phyloP scores from a whole-genome alignment of 1,284 basidiomycete genomes.

The Cutaneotrichosporon spelunceum region DNA sequence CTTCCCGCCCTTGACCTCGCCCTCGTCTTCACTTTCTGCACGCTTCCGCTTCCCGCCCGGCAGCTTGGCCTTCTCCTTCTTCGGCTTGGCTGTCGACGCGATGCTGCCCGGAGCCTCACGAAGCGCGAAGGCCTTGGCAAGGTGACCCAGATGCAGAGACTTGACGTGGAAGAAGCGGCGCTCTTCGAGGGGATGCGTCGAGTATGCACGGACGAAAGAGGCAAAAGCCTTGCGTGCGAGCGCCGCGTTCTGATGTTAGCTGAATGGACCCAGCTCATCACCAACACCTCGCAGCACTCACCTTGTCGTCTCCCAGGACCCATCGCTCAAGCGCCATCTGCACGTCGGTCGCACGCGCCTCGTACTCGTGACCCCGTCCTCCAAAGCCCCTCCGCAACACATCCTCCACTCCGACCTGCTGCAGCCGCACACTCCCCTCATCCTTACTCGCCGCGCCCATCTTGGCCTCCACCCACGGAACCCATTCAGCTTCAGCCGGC shows the following conservation, averaged over 20 bases:
- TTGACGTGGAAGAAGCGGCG: conserved; percentile 95
- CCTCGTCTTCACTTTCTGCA: conserved; percentile 51
- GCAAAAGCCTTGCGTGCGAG: conserved; percentile 82
- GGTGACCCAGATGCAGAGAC: conserved; percentile 88
- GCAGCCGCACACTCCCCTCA: conserved; percentile 56
- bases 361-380: conserved; percentile 72
- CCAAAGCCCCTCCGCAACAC: conserved; percentile 81
- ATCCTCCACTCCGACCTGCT: conserved; percentile 64
- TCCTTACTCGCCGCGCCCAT: conserved; percentile 57
- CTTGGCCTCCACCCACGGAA: conserved; percentile 75
- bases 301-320: conserved; percentile 73
- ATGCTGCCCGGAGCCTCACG: conserved; percentile 83
- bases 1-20: conserved; percentile 37
- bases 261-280: not conserved
- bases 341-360: conserved; percentile 89
- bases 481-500: conserved; percentile 76
- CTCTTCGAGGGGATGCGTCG: conserved; percentile 92
- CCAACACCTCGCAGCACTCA: conserved; percentile 50
- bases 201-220: conserved; percentile 93
- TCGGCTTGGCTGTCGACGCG: conserved; percentile 31
- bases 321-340: conserved; percentile 94
- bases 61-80: conserved; percentile 19
- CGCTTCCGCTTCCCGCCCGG: conserved; percentile 54
- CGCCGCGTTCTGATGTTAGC: conserved; percentile 61
- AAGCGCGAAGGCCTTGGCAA: conserved; percentile 93